Evolutionary conservation across 108 stramenopile species (phyloP).

Genomic region (Nitzschia putrida): DNA sequence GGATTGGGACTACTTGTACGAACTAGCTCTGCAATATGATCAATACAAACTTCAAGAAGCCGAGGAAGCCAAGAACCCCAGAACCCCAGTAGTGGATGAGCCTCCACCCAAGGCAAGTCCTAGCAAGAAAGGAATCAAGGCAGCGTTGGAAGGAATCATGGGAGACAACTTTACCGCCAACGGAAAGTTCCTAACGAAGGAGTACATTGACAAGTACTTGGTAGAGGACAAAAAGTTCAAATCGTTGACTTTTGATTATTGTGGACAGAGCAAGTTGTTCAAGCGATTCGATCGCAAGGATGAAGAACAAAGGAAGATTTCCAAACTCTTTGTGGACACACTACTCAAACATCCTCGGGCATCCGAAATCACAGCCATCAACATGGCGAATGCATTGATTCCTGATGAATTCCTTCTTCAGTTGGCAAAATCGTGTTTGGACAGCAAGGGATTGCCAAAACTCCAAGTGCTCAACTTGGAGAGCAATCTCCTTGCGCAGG

Average conservation of each 20-base stretch:
- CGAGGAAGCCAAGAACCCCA: conserved; percentile 12
- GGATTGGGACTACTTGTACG: conserved; percentile 35
- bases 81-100: neutral
- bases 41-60: conserved; percentile 26
- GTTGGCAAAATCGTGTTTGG: conserved; percentile 21
- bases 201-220: conserved; percentile 34
- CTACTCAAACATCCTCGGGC: conserved; percentile 39
- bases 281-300: conserved; percentile 37
- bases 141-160: conserved; percentile 25
- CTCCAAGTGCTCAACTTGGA: conserved; percentile 45
- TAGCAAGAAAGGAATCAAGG: conserved; percentile 23
- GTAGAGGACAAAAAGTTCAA: conserved; percentile 29
- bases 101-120: neutral
- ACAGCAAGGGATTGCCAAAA: conserved; percentile 25
- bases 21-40: conserved; percentile 34
- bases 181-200: conserved; percentile 28
- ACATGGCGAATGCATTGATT: conserved; percentile 34
- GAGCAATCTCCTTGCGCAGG: conserved; percentile 31
- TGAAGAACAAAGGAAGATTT: conserved; percentile 28
- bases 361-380: conserved; percentile 34
- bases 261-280: conserved; percentile 31
- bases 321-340: conserved; percentile 32
- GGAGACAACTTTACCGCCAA: conserved; percentile 36
- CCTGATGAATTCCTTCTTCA: conserved; percentile 33
- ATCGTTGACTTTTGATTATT: conserved; percentile 38